Base-by-base conservation (phyloP, 805 yeast genomes). In the Middelhovenomyces tepae region DNA sequence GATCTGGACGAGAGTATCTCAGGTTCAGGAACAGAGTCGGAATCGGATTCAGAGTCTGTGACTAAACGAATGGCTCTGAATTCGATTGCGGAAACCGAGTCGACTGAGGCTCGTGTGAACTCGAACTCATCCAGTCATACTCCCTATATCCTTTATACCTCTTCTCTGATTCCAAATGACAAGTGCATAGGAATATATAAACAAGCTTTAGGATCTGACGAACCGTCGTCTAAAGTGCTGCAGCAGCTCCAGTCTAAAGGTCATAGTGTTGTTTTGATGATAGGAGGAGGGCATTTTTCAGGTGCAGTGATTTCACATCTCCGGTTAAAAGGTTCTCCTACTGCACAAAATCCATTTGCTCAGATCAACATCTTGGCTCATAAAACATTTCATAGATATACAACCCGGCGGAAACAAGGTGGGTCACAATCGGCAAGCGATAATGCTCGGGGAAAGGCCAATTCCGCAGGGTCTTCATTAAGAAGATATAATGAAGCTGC, bases 261-360 rank as follows among this genome's bases (percentile, higher is more conserved):
- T 44, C 23, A 45, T 39, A 82, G 94, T 4, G 94, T 94, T 1
- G 56, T 91, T 8, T 71, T 91, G 45, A 84, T 91, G 95, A 72
- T 91, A 34, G 96, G 96, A 10, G 96, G 97, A 27, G 98, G 98
- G 26, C 96, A 91, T 59, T 91, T 91, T 63, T 95, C 97, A 0
- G 98, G 91, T 13, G 95, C 95, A 0, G 80, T 91, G 27, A 67
- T 91, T 6, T 74, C 85, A 1, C 96, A 87, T 49, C 64, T 64
- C 31, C 78, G 14, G 59, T 63, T 35, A 39, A 62, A 64, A 25
- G 60, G 64, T 21, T 71, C 62, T 34, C 65, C 69, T 9, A 51
- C 69, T n/a, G 62, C 84, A 76, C 54, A 69, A 73, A 11, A 93
- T 78, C 13, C 70, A 66, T 31, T 41, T 31, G 46, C 51, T 10